Conservation (phyloP, 805 yeast species). For the Pichia eremophila region DNA sequence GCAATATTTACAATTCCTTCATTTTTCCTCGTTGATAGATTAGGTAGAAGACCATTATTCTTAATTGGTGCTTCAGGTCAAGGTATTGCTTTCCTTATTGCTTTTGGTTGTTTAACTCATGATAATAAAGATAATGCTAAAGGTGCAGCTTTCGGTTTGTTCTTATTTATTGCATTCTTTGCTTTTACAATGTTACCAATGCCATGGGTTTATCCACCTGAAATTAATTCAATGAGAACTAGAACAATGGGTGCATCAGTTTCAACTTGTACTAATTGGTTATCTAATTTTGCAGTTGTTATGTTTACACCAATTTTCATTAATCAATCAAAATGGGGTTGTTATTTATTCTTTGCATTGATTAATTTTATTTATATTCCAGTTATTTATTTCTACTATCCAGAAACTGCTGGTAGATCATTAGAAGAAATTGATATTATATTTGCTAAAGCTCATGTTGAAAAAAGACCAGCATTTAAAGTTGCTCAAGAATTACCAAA, state of each 20-base stretch:
- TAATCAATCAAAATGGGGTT: constrained; percentile 47
- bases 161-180: constrained; percentile 47
- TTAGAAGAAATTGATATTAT: constrained; percentile 71
- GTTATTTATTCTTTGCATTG: constrained; percentile 60
- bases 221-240: constrained; percentile 55
- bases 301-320: constrained; percentile 56
- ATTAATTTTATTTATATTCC: constrained; percentile 56
- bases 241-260: constrained; percentile 61
- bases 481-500: constrained; percentile 58
- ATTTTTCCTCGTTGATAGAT: constrained; percentile 45
- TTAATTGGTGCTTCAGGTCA: constrained; percentile 40
- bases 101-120: constrained; percentile 38
- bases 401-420: constrained; percentile 70
- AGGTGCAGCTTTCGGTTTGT: constrained; percentile 64
- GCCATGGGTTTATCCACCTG: constrained; percentile 60
- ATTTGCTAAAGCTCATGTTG: constrained; percentile 49
- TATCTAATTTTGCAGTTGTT: constrained; percentile 57
- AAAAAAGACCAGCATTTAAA: constrained; percentile 48
- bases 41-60: constrained; percentile 57
- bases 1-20: constrained; percentile 58
- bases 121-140: constrained; percentile 36
- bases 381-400: constrained; percentile 56
- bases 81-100: constrained; percentile 38
- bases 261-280: constrained; percentile 61
- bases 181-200: constrained; percentile 36